These are phyloP conservation scores for Aspergillus felis DNA, from an alignment of 2,329 filamentous ascomycete genomes.

Conservation along the genomic window DNA sequence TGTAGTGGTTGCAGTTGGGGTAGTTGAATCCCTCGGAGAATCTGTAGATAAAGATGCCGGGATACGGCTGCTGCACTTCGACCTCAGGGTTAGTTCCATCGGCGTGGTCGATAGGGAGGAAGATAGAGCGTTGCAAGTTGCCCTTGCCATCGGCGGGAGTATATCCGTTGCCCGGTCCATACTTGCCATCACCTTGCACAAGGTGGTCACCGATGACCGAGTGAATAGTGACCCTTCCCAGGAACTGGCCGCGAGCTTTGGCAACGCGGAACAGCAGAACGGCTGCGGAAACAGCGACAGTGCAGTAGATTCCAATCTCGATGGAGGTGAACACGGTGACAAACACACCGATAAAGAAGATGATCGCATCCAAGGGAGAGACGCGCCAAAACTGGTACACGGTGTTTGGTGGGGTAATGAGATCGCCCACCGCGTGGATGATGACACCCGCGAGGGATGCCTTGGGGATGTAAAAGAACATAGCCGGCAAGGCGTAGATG, in stretches of 20 bases:
- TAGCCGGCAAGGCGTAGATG: conserved; percentile 79
- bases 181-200: conserved; percentile 60
- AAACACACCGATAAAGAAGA: conserved; percentile 90
- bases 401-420: conserved; percentile 86
- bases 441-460: conserved; percentile 82
- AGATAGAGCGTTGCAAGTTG: conserved; percentile 67
- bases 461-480: conserved; percentile 92
- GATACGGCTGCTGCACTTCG: conserved; percentile 74
- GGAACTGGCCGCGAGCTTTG: conserved; percentile 76
- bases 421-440: conserved; percentile 89
- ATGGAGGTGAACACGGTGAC: conserved; percentile 86
- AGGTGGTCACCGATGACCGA: conserved; percentile 76
- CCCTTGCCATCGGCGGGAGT: conserved; percentile 38
- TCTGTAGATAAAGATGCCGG: conserved; percentile 92
- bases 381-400: conserved; percentile 95
- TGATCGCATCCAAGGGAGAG: conserved; percentile 81
- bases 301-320: conserved; percentile 88
- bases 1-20: conserved; percentile 83
- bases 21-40: conserved; percentile 96
- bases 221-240: conserved; percentile 78
- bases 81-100: conserved; percentile 88
- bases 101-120: conserved; percentile 78
- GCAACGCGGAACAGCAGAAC: conserved; percentile 80
- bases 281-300: conserved; percentile 70
- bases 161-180: conserved; percentile 50